Base-by-base conservation (phyloP, 805 yeast genomes). In the Lipomyces chichibuensis region DNA sequence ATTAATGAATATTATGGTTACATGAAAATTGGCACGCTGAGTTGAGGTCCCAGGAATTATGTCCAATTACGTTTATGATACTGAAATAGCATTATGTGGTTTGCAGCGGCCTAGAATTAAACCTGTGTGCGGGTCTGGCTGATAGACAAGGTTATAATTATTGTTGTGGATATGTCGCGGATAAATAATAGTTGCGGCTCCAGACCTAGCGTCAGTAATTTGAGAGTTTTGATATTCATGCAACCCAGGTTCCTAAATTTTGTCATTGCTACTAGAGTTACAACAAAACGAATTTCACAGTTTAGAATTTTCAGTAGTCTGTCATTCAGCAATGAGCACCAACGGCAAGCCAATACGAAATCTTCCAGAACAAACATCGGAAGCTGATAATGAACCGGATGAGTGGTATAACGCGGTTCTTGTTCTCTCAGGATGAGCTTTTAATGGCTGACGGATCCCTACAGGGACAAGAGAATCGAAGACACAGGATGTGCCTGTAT, bases 401-500 rank as follows among this genome's bases (percentile, higher is more conserved):
- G 91, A 84, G 60, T 89, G 93, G 88, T 84, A 72, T 6, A 83
- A 71, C 51, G 17, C 35, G 4, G 37, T 39, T 53, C n/a, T 17
- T 3, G 33, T n/a, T 17, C 4, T 54, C 32, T 29, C 32, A 20
- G 11, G 23, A n/a, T 25, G 49, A n/a, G 20, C 13, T n/a, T 2
- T 14, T 27, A 5, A 27, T 33, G 8, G 14, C 57, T 66, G 46
- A 58, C 49, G 65, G 25, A 27, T 53, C 46, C 58, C 13, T 35
- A 5, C 49, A 84, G 89, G 93, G 95, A 91, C 74, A 77, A 83
- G 74, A 79, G 96, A 67, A 91, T 91, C 60, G 83, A 81, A 35
- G 82, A 87, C 43, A 90, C 96, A 0, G 96, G 96, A 1, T 91
- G 96, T 75, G 82, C 84, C 14, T 82, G 86, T 83, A 68, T 55